phyloP scores from a whole-genome alignment of 2,329 filamentous ascomycete genomes.

The Diaporthe sp. region DNA sequence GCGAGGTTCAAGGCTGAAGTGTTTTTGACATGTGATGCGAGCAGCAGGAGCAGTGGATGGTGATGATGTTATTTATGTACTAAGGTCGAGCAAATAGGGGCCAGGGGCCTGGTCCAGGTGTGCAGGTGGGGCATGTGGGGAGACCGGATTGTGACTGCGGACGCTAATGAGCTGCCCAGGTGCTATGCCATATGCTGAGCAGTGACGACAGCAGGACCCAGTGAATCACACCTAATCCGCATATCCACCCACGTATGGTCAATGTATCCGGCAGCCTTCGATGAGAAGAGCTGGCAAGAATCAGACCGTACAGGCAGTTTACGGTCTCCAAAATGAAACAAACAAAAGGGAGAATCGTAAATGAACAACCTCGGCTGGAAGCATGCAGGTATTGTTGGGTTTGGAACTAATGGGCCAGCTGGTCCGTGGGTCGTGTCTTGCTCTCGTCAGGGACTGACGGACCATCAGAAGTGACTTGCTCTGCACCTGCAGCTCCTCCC shows the following conservation, averaged over 20 bases:
- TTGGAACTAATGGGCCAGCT: neutral
- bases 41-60: neutral
- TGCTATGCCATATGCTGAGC: neutral
- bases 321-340: neutral
- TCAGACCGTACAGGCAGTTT: neutral
- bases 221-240: neutral
- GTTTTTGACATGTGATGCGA: conserved; percentile 34
- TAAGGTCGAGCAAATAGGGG: conserved; percentile 18
- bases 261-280: neutral
- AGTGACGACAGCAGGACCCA: conserved; percentile 1
- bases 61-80: conserved; percentile 13
- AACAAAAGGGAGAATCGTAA: neutral
- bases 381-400: neutral
- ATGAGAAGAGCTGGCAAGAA: neutral
- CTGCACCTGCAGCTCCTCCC: conserved; percentile 16
- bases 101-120: conserved; percentile 9
- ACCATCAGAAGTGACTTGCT: neutral
- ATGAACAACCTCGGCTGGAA: neutral
- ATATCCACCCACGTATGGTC: neutral
- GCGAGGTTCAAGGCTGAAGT: neutral
- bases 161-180: conserved; percentile 7
- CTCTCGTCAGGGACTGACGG: neutral
- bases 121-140: conserved; percentile 20
- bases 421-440: neutral
- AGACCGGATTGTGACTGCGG: neutral